Conservation (phyloP, 441 rosid genomes). For the Gossypium davidsonii region DNA sequence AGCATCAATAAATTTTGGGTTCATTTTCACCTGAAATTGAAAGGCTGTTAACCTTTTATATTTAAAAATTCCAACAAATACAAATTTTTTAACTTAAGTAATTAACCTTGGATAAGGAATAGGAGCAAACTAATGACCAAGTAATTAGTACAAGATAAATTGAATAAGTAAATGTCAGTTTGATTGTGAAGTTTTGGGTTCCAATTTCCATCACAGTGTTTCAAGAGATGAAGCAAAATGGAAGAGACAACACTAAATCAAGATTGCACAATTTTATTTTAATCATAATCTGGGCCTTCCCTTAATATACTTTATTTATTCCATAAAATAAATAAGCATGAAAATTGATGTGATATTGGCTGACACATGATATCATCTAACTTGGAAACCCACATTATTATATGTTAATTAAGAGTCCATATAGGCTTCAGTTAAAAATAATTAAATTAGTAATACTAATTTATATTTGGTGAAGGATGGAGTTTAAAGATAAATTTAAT, state of each 20-base stretch:
- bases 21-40: not conserved
- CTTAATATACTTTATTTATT: too few relatives aligned
- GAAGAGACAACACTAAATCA: conserved; percentile 10
- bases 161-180: not conserved
- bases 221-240: conserved; percentile 15
- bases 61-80: not conserved
- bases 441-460: too few relatives aligned
- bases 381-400: not conserved
- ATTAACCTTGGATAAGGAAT: not conserved
- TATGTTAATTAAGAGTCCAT: too few relatives aligned
- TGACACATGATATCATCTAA: conserved; percentile 9
- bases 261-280: not conserved
- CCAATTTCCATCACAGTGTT: conserved; percentile 11
- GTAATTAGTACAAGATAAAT: not conserved
- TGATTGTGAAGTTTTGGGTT: conserved; percentile 27
- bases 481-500: too few relatives aligned
- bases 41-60: not conserved
- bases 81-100: not conserved
- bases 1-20: too few relatives aligned
- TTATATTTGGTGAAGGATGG: too few relatives aligned
- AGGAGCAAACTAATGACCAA: not conserved
- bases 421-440: too few relatives aligned
- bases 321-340: not conserved
- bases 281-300: not conserved
- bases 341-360: conserved; percentile 22